Evolutionary conservation across 2,329 filamentous ascomycete genomes (phyloP), one percentile per base, ranked within the genome.

Genomic region (Colletotrichum ledebouriae): DNA sequence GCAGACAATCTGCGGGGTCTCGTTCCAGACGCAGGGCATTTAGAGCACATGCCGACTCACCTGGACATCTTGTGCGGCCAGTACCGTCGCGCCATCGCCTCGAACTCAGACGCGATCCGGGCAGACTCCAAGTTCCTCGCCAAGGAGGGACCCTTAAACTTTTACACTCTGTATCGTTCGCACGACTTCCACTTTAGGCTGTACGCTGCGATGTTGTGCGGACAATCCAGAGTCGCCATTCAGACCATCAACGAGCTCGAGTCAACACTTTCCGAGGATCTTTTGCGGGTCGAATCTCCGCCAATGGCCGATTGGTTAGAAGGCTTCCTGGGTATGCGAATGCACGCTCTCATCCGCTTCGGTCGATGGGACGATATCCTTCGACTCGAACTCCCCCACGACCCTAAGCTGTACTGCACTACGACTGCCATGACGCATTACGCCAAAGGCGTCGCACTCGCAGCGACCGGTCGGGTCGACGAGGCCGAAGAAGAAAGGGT

Each of bases 301-400:
- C 90, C 90, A 0, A 94, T 94, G 91, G 91, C 92, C 1, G 91
- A 94, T 76, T 94, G 90, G 88, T 81, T 94, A 1, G 92, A 94
- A 77, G 86, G 86, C 1, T 94, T 93, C 71, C 78, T 92, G 3
- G 85, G 86, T 1, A 88, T 93, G 76, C 85, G 89, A 3, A 81
- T 90, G 2, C 92, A 95, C 75, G 89, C 90, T 1, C 81, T 92
- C 15, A 83, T 95, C 50, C 87, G 92, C 0, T 95, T 94, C 72
- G 92, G 92, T 0, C 81, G 80, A 15, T 94, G 92, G 92, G 74
- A 87, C 0, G 89, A 93, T 1, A 82, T 94, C 22, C 78, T 91
- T 9, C 77, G 79, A 1, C 77, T 92, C 1, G 67, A 79, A 0
- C 69, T 92, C 0, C 91, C 91, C 0, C 62, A 76, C 0, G 90